Evolutionary conservation across 2,329 filamentous ascomycete genomes (phyloP).

Genomic region (Fusarium xyrophilum): DNA sequence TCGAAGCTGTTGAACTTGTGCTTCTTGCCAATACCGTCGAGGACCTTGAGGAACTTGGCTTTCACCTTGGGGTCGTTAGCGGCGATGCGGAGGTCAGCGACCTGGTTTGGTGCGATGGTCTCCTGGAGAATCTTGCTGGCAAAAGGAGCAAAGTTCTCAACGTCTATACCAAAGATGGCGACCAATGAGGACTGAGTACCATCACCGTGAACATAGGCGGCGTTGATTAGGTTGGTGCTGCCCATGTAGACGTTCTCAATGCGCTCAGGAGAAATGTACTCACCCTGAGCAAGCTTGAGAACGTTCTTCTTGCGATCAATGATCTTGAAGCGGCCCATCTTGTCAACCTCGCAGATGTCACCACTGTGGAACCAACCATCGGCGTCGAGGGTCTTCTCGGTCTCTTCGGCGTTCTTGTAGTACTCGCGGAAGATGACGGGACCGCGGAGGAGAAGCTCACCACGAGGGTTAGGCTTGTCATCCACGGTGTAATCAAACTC

Average conservation of each 20-base stretch:
- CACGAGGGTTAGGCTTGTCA: conserved; percentile 88
- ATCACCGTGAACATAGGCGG: conserved; percentile 92
- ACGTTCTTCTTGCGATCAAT: conserved; percentile 99
- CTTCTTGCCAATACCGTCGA: conserved; percentile 79
- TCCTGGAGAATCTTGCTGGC: conserved; percentile 78
- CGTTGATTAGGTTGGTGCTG: conserved; percentile 77
- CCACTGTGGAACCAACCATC: conserved; percentile 98
- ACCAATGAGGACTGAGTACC: conserved; percentile 82
- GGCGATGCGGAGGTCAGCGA: conserved; percentile 70
- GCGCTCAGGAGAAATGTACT: conserved; percentile 96
- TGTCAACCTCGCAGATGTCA: conserved; percentile 87
- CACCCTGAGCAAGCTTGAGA: conserved; percentile 96
- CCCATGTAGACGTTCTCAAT: conserved; percentile 94
- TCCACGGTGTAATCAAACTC: conserved; percentile 92
- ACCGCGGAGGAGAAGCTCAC: conserved; percentile 85
- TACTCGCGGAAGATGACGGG: conserved; percentile 85
- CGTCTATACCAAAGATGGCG: conserved; percentile 86
- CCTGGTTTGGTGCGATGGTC: conserved; percentile 68
- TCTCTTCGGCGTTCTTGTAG: conserved; percentile 89
- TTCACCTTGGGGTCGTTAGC: conserved; percentile 73
- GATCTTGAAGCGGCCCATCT: conserved; percentile 85
- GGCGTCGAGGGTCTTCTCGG: conserved; percentile 77
- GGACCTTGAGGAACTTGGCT: conserved; percentile 76
- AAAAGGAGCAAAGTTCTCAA: conserved; percentile 81
- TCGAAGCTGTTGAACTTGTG: conserved; percentile 94